phyloP scores from a whole-genome alignment of 768 basidiomycete genomes.

The Lentinula lateritia region DNA sequence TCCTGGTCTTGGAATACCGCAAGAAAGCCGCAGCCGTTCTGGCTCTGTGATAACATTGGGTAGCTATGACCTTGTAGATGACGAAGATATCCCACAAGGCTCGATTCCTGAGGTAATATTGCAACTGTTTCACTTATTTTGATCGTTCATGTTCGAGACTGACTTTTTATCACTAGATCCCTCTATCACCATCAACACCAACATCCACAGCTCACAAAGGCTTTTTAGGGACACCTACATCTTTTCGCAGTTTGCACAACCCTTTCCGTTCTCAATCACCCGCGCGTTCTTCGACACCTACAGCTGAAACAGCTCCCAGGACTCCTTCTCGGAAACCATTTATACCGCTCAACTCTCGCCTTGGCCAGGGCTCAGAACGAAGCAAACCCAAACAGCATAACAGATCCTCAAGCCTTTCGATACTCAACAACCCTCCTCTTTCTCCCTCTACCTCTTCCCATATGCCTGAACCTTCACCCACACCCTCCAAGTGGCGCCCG shows the following conservation, averaged over 20 bases:
- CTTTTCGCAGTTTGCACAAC: slow-evolving; percentile 24
- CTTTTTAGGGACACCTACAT: slow-evolving; percentile 26
- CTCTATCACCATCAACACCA: background rate
- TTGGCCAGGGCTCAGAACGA: slow-evolving; percentile 24
- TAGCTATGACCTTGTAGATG: slow-evolving; percentile 46
- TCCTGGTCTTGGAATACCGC: slow-evolving; percentile 27
- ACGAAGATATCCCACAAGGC: slow-evolving; percentile 41
- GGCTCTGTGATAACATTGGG: slow-evolving; percentile 30
- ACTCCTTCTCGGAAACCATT: slow-evolving; percentile 38
- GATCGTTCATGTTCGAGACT: background rate
- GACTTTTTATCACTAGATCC: background rate
- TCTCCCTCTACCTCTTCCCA: slow-evolving; percentile 13
- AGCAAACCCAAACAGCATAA: slow-evolving; percentile 31
- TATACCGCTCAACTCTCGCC: slow-evolving; percentile 34
- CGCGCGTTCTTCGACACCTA: slow-evolving; percentile 3
- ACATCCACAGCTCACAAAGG: slow-evolving; percentile 25
- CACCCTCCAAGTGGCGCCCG: slow-evolving; percentile 53
- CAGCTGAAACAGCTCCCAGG: slow-evolving; percentile 30
- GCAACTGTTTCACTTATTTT: slow-evolving; percentile 3
- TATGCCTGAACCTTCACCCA: slow-evolving; percentile 14
- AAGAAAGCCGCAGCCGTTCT: slow-evolving; percentile 12
- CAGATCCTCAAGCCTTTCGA: slow-evolving; percentile 46
- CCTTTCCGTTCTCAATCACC: slow-evolving; percentile 15
- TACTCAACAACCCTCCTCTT: slow-evolving; percentile 23
- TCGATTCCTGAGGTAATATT: slow-evolving; percentile 12